phyloP scores from a whole-genome alignment of 495 filamentous ascomycete genomes.

The Annulohypoxylon stygium region DNA sequence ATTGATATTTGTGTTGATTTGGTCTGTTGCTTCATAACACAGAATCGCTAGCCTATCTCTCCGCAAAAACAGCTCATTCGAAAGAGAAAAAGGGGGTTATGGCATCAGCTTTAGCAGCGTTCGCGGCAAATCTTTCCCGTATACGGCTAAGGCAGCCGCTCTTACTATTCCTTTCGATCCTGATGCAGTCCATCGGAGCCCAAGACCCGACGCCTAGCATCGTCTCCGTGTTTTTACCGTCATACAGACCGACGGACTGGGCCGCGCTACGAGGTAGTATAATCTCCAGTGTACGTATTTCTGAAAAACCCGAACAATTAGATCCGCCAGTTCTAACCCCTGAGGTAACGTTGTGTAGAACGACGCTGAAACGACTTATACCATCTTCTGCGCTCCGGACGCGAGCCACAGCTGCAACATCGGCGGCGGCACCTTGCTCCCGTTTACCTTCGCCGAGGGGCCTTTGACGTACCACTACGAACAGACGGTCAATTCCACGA shows the following conservation, averaged over 20 bases:
- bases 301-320: background rate
- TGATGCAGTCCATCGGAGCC: slow-evolving; percentile 17
- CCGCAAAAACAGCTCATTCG: background rate
- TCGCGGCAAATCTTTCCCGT: background rate
- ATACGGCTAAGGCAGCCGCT: slow-evolving; percentile 1
- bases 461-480: slow-evolving; percentile 51
- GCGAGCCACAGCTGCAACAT: slow-evolving; percentile 30
- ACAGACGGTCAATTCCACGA: slow-evolving; percentile 42
- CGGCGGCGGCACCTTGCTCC: slow-evolving; percentile 25
- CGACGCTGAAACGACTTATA: slow-evolving; percentile 52
- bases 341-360: slow-evolving; percentile 38
- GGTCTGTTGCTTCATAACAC: background rate
- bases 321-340: background rate
- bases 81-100: slow-evolving; percentile 1
- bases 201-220: slow-evolving; percentile 40
- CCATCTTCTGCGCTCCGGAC: slow-evolving; percentile 56
- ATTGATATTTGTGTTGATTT: background rate
- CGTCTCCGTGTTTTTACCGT: slow-evolving; percentile 55
- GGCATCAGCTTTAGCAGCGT: background rate
- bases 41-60: background rate
- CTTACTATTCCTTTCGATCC: slow-evolving; percentile 16
- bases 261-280: slow-evolving; percentile 54
- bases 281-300: slow-evolving; percentile 49
- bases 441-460: slow-evolving; percentile 57
- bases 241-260: slow-evolving; percentile 50